These are phyloP conservation scores for Crucibulum laeve DNA, from an alignment of 768 basidiomycete species.

Conservation along the genomic window DNA sequence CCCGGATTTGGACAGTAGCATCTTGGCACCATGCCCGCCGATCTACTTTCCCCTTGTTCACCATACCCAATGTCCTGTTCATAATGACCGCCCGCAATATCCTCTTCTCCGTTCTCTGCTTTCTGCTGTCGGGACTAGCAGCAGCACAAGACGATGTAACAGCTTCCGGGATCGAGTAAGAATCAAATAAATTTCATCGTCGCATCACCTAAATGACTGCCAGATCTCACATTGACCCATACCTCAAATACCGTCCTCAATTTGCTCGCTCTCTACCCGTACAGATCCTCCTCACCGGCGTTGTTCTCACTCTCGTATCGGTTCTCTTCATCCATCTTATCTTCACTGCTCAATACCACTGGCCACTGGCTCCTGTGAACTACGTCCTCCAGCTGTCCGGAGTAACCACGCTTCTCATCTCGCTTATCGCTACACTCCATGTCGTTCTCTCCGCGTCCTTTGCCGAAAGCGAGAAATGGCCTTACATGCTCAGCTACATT, in stretches of 20 bases:
- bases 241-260: constrained; percentile 68
- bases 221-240: constrained; percentile 52
- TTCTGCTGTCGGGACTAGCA: background rate
- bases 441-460: constrained; percentile 62
- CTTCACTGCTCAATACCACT: constrained; percentile 95
- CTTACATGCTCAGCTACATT: constrained; percentile 94
- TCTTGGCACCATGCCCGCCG: too few relatives aligned
- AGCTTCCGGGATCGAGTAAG: background rate
- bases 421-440: constrained; percentile 71
- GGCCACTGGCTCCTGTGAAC: constrained; percentile 90
- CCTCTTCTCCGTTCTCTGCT: too few relatives aligned
- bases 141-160: background rate
- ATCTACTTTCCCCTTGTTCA: too few relatives aligned
- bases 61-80: too few relatives aligned
- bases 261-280: constrained; percentile 89
- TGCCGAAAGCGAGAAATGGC: constrained; percentile 73
- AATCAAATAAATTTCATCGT: background rate
- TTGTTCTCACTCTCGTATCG: constrained; percentile 77
- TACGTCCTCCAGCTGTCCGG: constrained; percentile 86
- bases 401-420: constrained; percentile 74
- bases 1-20: too few relatives aligned
- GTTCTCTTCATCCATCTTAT: constrained; percentile 89
- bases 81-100: too few relatives aligned
- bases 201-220: background rate
- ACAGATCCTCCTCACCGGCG: constrained; percentile 82